Percentiles rank a stretch among this genome's conserved stretches.
Evolutionary conservation across 1,284 basidiomycete genomes (phyloP).

Genomic region (Irpex sp.): DNA sequence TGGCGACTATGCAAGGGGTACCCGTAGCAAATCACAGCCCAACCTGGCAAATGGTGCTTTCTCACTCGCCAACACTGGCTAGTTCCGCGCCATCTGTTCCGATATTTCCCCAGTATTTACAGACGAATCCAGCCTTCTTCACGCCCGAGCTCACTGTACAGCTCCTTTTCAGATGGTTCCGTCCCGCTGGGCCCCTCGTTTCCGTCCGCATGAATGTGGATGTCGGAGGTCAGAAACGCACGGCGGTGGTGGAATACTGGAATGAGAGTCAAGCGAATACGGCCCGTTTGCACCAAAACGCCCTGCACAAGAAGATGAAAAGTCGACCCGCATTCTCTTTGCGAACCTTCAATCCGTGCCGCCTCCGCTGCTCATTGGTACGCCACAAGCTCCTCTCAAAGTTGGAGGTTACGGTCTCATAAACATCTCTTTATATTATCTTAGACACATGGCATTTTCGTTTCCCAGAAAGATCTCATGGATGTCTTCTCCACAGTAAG

Average conservation of each 20-base stretch:
- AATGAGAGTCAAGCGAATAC: not conserved
- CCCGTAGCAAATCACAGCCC: not conserved
- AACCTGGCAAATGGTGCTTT: not conserved
- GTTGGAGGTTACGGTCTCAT: not conserved
- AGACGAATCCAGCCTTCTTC: not conserved
- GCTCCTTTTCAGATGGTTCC: constrained; percentile 5
- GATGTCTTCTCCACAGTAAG: not conserved
- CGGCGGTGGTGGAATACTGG: constrained; percentile 7
- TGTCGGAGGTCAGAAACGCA: not conserved
- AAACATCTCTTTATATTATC: not conserved
- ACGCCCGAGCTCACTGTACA: not conserved
- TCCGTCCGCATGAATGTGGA: not conserved
- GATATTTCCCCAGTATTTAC: not conserved
- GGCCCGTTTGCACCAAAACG: not conserved
- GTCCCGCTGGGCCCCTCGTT: constrained; percentile 1
- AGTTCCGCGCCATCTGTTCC: not conserved
- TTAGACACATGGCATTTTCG: not conserved
- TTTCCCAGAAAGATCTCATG: not conserved
- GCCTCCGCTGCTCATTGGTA: not conserved
- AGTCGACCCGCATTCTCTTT: not conserved
- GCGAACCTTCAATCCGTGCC: not conserved
- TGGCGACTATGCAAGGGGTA: constrained; percentile 6
- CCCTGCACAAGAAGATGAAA: not conserved
- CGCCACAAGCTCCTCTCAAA: not conserved
- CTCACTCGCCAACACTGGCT: not conserved